Evolutionary conservation across 495 filamentous ascomycete species (phyloP), one percentile per base, ranked within the genome.

Genomic region (Cercophora sp.): DNA sequence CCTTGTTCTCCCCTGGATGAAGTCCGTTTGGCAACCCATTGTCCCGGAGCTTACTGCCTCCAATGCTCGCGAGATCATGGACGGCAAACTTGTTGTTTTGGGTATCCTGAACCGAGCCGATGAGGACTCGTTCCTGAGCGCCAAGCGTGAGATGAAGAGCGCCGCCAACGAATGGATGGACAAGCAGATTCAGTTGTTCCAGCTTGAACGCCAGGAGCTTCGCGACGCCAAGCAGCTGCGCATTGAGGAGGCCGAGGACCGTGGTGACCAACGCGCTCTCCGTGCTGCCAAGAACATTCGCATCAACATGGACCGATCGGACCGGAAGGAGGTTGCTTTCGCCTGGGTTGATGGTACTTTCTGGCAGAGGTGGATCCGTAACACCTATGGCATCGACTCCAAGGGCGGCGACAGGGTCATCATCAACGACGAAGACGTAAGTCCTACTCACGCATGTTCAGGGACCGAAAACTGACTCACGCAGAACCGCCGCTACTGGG

Each of bases 311-410:
- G 84, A 91, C 55, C 83, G 87, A 61, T 79, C 88, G 48, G 84
- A 89, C 62, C 86, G 85, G 60, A 96, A 93, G 69, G 85, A 93
- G 60, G 89, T 96, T 20, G 79, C 84, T 3, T 98, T 98, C 72
- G 93, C 94, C n/a, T 97, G 94, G 94, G 89, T 97, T 6, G 93
- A 98, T 67, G 91, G 91, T 42, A 82, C 89, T 19, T 96, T 97
- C 68, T 98, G 93, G 93, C 91, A 96, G 66, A 79, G 92, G 31
- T 98, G 93, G 93, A 83, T 98, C 48, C 78, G 90, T 39, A 93
- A 84, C 15, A 96, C 91, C 0, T 98, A 95, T 65, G 93, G 94
- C 34, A 86, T 97, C 56, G 85, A 91, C 60, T 85, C 90, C 20
- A 74, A 71, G 45, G 85, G 89, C 39, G 89, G 91, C 32, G 93